phyloP scores from a whole-genome alignment of 495 filamentous ascomycete species.

The Penicillium bovifimosum region DNA sequence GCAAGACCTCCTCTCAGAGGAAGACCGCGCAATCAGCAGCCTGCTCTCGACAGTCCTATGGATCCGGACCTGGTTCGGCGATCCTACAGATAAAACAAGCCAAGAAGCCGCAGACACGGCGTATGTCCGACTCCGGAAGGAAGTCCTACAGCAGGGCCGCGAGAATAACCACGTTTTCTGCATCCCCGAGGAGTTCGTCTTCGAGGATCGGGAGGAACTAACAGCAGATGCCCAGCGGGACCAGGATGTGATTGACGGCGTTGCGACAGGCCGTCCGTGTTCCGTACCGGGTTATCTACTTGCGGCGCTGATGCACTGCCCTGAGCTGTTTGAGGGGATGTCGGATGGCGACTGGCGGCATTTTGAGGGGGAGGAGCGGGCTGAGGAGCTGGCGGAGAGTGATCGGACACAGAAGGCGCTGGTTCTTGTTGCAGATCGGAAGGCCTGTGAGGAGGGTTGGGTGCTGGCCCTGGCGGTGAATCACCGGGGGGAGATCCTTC shows the following conservation, averaged over 20 bases:
- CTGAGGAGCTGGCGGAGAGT: background rate
- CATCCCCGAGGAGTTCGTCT: background rate
- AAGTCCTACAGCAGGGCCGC: too few relatives aligned
- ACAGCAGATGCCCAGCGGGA: too few relatives aligned
- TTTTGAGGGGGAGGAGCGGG: background rate
- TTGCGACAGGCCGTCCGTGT: background rate
- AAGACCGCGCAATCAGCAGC: background rate
- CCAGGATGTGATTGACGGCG: background rate
- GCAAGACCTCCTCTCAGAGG: background rate
- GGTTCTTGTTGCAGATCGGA: background rate
- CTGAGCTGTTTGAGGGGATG: background rate
- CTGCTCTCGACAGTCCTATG: background rate
- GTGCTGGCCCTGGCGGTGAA: constrained; percentile 1
- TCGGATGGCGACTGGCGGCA: background rate
- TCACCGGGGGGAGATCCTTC: too few relatives aligned
- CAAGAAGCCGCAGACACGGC: background rate
- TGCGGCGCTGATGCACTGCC: background rate
- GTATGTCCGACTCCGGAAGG: background rate
- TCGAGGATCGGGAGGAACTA: background rate
- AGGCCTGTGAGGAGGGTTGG: constrained; percentile 1
- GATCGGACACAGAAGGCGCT: background rate
- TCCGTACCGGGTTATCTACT: background rate
- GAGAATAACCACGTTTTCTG: too few relatives aligned
- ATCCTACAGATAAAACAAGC: background rate
- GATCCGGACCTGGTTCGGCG: background rate